These are phyloP conservation scores for Iris macrosiphon DNA, from an alignment of 106 monocot species.

Conservation along the genomic window DNA sequence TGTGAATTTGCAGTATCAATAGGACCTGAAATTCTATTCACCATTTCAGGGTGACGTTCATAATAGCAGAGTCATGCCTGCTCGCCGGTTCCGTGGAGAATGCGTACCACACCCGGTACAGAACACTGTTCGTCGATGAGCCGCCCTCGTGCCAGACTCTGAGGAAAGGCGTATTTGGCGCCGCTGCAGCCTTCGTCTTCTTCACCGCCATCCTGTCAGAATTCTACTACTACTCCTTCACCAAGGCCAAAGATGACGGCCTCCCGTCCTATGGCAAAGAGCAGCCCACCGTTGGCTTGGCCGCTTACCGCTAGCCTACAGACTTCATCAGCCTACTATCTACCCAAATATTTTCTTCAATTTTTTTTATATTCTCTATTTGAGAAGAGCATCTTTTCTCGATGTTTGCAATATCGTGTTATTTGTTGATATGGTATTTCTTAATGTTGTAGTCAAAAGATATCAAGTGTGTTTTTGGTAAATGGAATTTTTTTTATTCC, in stretches of 20 bases:
- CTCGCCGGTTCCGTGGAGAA: slow-evolving; percentile 72
- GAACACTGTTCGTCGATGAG: slow-evolving; percentile 13
- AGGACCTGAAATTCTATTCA: neutral
- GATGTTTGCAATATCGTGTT: too few species aligned
- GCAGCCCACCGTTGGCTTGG: slow-evolving; percentile 40
- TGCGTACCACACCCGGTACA: slow-evolving; percentile 71
- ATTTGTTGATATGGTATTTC: too few species aligned
- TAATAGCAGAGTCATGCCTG: slow-evolving; percentile 72
- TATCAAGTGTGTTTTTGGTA: too few species aligned
- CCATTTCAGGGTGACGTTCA: slow-evolving; percentile 47
- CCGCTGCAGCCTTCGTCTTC: slow-evolving; percentile 73
- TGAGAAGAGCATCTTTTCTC: too few species aligned
- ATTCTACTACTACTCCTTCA: slow-evolving; percentile 40
- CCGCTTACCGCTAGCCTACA: too few species aligned
- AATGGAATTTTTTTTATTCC: too few species aligned
- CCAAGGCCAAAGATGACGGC: slow-evolving; percentile 36
- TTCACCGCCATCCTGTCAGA: slow-evolving; percentile 63
- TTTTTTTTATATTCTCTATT: too few species aligned
- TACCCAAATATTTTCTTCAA: too few species aligned
- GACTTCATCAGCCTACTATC: too few species aligned
- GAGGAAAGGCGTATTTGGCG: slow-evolving; percentile 70
- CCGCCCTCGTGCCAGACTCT: slow-evolving; percentile 49
- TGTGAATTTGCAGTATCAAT: neutral
- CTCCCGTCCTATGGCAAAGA: too few species aligned
- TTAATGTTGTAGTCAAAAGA: too few species aligned